phyloP scores from a whole-genome alignment of 345 rosid genomes.

The Lepidium didymum region DNA sequence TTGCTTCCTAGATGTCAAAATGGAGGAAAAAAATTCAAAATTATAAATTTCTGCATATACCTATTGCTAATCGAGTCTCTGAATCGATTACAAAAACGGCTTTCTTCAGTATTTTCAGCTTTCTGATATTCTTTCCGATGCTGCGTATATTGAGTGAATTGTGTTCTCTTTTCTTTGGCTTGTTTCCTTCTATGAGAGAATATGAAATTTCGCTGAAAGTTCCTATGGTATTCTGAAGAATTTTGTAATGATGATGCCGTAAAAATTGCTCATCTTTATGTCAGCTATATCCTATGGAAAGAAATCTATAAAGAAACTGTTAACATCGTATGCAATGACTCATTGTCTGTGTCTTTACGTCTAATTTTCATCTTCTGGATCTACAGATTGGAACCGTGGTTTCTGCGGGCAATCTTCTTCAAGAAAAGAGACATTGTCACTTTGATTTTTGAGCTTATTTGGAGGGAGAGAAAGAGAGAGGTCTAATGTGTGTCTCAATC shows the following conservation, averaged over 20 bases:
- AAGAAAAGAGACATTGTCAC: slow-evolving; percentile 23
- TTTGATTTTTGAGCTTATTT: slow-evolving; percentile 27
- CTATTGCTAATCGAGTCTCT: background rate
- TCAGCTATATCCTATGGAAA: background rate
- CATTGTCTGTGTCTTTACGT: background rate
- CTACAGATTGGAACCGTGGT: slow-evolving; percentile 17
- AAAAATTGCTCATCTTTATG: background rate
- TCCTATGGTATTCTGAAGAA: background rate
- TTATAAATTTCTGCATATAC: background rate
- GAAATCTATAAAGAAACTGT: background rate
- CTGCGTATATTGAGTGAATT: background rate
- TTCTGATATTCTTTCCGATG: background rate
- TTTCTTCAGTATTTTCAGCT: background rate
- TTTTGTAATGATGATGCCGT: background rate
- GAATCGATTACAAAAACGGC: background rate
- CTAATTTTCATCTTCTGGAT: slow-evolving; percentile 10
- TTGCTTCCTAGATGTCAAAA: background rate
- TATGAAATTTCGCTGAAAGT: background rate
- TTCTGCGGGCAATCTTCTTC: slow-evolving; percentile 13
- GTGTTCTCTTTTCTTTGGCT: background rate
- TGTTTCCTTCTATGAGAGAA: background rate
- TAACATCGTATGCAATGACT: too few species aligned
- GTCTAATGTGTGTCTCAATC: slow-evolving; percentile 53
- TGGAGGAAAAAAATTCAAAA: background rate
- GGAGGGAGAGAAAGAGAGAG: background rate